These are phyloP conservation scores for Russula lepida DNA, from an alignment of 768 basidiomycete genomes.

Conservation along the genomic window DNA sequence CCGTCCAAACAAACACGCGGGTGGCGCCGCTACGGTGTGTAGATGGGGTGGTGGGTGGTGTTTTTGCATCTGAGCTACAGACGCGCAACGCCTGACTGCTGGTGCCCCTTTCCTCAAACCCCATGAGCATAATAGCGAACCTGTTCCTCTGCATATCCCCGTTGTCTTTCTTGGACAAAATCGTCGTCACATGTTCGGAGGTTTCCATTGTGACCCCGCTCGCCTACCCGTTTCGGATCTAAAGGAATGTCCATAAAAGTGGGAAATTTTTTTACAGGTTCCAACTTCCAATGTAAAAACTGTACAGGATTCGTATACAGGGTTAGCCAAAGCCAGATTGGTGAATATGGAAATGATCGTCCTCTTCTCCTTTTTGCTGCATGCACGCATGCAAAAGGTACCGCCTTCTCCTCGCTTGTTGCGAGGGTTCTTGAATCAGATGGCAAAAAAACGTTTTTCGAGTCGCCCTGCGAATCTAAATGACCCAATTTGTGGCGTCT, in stretches of 20 bases:
- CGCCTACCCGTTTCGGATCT: background rate
- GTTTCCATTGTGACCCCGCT: slow-evolving; percentile 10
- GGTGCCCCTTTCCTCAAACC: background rate
- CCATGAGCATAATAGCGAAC: background rate
- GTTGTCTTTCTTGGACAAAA: slow-evolving; percentile 6
- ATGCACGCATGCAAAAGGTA: background rate
- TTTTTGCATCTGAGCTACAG: background rate
- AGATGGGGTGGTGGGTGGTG: background rate
- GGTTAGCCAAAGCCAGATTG: background rate
- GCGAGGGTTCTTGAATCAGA: background rate
- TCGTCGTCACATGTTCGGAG: background rate
- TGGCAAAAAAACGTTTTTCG: background rate
- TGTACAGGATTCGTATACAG: too few relatives aligned
- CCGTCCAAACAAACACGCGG: background rate
- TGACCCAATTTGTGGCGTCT: background rate
- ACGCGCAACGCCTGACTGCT: background rate
- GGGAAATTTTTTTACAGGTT: background rate
- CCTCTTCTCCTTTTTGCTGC: background rate
- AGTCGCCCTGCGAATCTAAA: background rate
- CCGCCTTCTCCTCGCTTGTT: slow-evolving; percentile 2
- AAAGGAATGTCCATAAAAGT: background rate
- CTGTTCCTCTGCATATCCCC: background rate
- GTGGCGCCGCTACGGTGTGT: background rate
- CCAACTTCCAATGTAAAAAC: too few relatives aligned
- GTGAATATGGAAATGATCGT: background rate